Base-by-base conservation (phyloP, 1,139 yeast species). In the Blastobotrys apis region DNA sequence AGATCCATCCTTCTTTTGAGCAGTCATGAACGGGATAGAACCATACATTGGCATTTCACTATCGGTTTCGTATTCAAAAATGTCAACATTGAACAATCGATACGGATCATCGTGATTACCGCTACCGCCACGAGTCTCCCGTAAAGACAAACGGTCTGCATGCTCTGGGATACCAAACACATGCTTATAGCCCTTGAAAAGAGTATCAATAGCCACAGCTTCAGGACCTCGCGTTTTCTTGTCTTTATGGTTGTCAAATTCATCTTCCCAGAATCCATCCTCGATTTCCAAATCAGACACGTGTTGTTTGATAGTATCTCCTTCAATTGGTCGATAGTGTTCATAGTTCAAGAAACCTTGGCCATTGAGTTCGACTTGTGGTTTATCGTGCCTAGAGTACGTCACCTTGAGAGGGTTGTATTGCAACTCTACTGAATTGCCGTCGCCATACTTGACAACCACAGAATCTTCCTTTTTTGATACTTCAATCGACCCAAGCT, bases 81-180 rank as follows among this genome's bases (percentile, higher is more conserved):
- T 90, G 59, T 92, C 99, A 25, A 90, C 97, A 55, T 92, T 92
- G 69, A 67, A 94, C 38, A 92, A 68, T 37, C 98, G 73, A 64
- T 92, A 92, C 1, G 97, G 97, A 39, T 78, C 81, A 35, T 62
- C 54, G 35, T 73, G 75, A 1, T 68, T 56, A 10, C 63, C 66
- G 0, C 73, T 60, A 12, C 54, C 54, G 3, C 64, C 60, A n/a
- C 58, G 45, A 0, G 97, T 87, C 53, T 84, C 92, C 47, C 79
- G 75, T 53, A 92, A 70, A 19, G 81, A 74, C 48, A 92, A 66
- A 1, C 83, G 70, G 55, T 86, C 95, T 0, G 97, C 90, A 60
- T 92, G 98, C 62, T 92, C 98, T 0, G 98, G 97, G 41, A 92
- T 83, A 19, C 99, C 99, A 60, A 78, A 92, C 0, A 87, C 83